Conservation (phyloP, 345 rosid genomes). For the Citropsis articulata region DNA sequence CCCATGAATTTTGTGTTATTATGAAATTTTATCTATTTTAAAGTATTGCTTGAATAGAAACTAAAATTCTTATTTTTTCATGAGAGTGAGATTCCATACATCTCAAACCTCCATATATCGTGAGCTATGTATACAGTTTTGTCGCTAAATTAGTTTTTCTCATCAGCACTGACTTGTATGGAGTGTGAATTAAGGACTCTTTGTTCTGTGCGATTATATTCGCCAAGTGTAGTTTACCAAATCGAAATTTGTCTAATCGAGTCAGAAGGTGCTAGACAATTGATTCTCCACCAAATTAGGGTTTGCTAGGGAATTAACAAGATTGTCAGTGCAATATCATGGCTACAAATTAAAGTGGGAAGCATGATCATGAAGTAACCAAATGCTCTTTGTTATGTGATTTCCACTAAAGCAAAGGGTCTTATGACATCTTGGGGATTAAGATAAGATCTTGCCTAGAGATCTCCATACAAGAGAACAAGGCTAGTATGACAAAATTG, state of each 20-base stretch:
- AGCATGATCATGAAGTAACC: not conserved
- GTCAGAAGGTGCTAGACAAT: not conserved
- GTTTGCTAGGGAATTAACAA: not conserved
- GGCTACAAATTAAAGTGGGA: not conserved
- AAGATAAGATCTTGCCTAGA: conserved; percentile 16
- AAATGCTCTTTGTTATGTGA: not conserved
- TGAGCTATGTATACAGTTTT: too few relatives aligned
- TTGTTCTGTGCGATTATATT: not conserved
- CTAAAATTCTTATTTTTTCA: too few relatives aligned
- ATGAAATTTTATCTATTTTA: too few relatives aligned
- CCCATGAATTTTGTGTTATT: too few relatives aligned
- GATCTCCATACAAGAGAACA: conserved; percentile 11
- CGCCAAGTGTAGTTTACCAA: not conserved
- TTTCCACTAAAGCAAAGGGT: not conserved
- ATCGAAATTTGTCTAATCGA: not conserved
- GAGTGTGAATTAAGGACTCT: too few relatives aligned
- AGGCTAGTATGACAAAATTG: conserved; percentile 5
- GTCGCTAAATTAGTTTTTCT: too few relatives aligned
- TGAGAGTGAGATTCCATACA: too few relatives aligned
- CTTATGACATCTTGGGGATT: not conserved
- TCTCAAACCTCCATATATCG: too few relatives aligned
- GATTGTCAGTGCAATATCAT: not conserved
- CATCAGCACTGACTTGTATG: too few relatives aligned
- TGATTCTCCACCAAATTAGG: not conserved
- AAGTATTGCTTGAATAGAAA: too few relatives aligned